A percentile compares a stretch with the other conserved stretches of the same genome.
Evolutionary conservation across 768 basidiomycete genomes (phyloP).

Genomic region (Pisolithus marmoratus): DNA sequence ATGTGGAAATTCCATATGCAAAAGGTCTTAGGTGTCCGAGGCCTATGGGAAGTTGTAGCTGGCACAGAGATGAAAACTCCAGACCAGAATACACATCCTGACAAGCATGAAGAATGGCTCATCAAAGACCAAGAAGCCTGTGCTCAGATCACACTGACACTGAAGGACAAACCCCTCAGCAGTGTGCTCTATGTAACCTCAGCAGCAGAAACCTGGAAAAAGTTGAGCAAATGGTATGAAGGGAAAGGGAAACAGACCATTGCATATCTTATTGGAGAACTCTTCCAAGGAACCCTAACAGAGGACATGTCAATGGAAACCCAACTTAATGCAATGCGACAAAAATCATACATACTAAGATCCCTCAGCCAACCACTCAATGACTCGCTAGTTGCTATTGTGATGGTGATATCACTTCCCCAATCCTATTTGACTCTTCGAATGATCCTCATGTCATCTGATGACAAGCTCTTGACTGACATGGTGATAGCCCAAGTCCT

Average conservation of each 20-base stretch:
- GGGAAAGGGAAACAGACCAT: constrained; percentile 17
- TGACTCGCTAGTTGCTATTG: constrained; percentile 15
- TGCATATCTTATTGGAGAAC: constrained; percentile 18
- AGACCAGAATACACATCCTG: neutral
- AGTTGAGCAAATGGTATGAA: constrained; percentile 13
- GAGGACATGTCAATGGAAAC: constrained; percentile 11
- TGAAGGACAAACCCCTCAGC: constrained; percentile 18
- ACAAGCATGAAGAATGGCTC: neutral
- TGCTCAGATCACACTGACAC: constrained; percentile 18
- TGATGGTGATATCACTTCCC: constrained; percentile 18
- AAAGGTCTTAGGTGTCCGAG: constrained; percentile 15
- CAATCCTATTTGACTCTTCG: constrained; percentile 13
- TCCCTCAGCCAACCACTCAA: constrained; percentile 11
- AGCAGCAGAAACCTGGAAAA: constrained; percentile 15
- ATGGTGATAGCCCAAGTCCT: neutral
- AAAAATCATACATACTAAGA: constrained; percentile 9
- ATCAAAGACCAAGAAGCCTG: constrained; percentile 11
- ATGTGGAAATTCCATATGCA: constrained; percentile 6
- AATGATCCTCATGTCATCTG: constrained; percentile 14
- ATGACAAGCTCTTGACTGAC: neutral
- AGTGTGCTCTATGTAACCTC: constrained; percentile 9
- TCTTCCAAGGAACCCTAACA: constrained; percentile 16
- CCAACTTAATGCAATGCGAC: constrained; percentile 16
- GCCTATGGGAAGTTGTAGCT: constrained; percentile 5
- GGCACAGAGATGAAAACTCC: neutral